Conservation (phyloP, 176 grass and related monocot species). For the Thinopyrum elongatum region DNA sequence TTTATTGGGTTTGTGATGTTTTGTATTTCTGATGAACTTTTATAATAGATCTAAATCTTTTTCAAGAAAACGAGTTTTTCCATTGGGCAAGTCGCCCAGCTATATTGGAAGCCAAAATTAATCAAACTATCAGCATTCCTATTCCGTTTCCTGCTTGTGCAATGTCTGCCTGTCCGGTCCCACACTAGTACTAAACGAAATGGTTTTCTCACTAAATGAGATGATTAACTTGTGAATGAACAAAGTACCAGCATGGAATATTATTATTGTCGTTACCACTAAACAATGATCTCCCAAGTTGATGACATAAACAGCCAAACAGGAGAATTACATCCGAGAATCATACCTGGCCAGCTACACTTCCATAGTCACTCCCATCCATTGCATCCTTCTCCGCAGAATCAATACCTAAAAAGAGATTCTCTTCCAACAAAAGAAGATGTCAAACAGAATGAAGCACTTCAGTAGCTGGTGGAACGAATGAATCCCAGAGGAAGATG, state of each 20-base stretch:
- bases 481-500: neutral
- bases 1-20: no score
- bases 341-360: neutral
- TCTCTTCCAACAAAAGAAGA: neutral
- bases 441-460: neutral
- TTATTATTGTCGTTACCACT: neutral
- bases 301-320: neutral
- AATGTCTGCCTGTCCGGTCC: no score
- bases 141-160: no score
- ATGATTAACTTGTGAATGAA: no score
- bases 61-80: neutral
- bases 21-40: no score
- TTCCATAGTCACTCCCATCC: no score
- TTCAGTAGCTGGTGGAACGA: neutral
- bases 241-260: neutral
- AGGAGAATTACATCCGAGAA: neutral
- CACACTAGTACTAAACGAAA: no score
- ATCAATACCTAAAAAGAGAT: neutral
- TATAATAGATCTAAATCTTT: no score
- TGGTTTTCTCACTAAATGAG: no score
- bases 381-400: no score
- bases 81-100: neutral
- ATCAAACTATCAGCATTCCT: no score
- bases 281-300: neutral
- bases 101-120: neutral